These are phyloP conservation scores for Xylariaceae sp. DNA, from an alignment of 2,329 filamentous ascomycete species.

Conservation along the genomic window DNA sequence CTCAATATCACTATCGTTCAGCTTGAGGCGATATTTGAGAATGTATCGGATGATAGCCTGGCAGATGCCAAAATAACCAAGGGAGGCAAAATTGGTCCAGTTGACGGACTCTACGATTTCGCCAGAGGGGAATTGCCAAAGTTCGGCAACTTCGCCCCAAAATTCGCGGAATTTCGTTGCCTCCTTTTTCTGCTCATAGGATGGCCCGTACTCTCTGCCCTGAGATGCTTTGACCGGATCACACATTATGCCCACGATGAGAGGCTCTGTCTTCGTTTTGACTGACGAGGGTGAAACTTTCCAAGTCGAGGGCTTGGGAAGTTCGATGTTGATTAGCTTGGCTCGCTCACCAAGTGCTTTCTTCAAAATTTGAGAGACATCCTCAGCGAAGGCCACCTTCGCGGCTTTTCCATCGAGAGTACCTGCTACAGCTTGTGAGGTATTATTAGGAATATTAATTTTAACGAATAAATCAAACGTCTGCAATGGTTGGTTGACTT, in stretches of 20 bases:
- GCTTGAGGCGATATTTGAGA: constrained; percentile 62
- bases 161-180: constrained; percentile 79
- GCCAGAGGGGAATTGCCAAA: constrained; percentile 91
- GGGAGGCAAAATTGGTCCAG: constrained; percentile 62
- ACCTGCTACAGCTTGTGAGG: constrained; percentile 20
- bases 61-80: constrained; percentile 53
- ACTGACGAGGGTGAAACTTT: constrained; percentile 37
- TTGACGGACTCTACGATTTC: constrained; percentile 88
- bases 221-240: constrained; percentile 67
- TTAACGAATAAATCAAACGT: constrained; percentile 48
- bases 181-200: constrained; percentile 78
- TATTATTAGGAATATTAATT: constrained; percentile 25
- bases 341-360: constrained; percentile 72
- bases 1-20: constrained; percentile 48
- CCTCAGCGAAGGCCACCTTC: constrained; percentile 44
- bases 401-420: constrained; percentile 40
- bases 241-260: constrained; percentile 65
- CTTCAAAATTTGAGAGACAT: constrained; percentile 59
- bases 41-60: constrained; percentile 74
- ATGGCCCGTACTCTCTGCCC: constrained; percentile 79
- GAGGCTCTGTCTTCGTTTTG: constrained; percentile 29
- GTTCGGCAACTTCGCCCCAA: constrained; percentile 90
- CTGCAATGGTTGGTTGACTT: constrained; percentile 48
- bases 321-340: constrained; percentile 57
- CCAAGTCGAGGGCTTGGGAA: constrained; percentile 40